These are phyloP conservation scores for Cryptosporidium ryanae DNA, from an alignment of 169 alveolate species.

Conservation along the genomic window DNA sequence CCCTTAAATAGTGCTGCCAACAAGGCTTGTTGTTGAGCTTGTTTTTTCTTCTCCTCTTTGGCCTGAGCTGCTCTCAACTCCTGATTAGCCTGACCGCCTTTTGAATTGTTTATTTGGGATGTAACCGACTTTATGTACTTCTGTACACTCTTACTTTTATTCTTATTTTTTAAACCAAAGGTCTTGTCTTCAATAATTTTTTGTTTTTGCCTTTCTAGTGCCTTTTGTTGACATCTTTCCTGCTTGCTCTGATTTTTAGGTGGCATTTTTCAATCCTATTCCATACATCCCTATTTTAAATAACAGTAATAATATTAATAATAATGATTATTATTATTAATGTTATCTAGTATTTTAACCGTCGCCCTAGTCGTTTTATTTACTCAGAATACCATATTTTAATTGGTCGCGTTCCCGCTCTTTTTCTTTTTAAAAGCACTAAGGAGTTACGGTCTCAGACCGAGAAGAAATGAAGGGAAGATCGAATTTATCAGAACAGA, in stretches of 20 bases:
- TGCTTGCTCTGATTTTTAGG: constrained; percentile 84
- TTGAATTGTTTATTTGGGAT: constrained; percentile 60
- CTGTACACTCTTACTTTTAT: constrained; percentile 95
- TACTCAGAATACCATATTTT: too few species aligned
- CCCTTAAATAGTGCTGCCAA: constrained; percentile 91
- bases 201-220: constrained; percentile 94
- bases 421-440: too few species aligned
- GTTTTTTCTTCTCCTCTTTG: constrained; percentile 93
- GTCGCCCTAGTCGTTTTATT: background rate
- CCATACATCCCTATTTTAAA: too few species aligned
- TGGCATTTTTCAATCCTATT: constrained; percentile 75
- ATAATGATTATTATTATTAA: too few species aligned
- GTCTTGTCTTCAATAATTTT: constrained; percentile 98
- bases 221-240: constrained; percentile 90
- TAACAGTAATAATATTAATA: too few species aligned
- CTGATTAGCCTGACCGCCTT: constrained; percentile 74
- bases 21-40: constrained; percentile 92
- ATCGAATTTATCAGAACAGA: too few species aligned
- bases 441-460: too few species aligned
- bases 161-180: constrained; percentile 98
- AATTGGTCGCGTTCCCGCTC: too few species aligned
- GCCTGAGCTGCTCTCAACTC: constrained; percentile 82
- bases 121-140: constrained; percentile 84
- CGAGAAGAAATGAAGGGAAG: too few species aligned
- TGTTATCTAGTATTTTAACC: background rate